Conservation (phyloP, 2,329 filamentous ascomycete species). For the Colletotrichum lentis region DNA sequence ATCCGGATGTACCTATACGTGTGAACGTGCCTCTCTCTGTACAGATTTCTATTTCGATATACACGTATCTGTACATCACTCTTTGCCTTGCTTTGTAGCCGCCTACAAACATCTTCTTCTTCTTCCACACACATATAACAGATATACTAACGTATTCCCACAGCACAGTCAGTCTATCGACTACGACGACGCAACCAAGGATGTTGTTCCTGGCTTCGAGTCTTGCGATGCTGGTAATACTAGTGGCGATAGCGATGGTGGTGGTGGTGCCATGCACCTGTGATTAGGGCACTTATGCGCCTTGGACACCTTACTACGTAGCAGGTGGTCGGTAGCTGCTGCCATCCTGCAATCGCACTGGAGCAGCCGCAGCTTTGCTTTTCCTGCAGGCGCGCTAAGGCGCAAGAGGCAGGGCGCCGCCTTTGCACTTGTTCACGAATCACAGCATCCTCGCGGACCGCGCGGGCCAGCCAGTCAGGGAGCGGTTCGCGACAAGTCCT, state of each 20-base stretch:
- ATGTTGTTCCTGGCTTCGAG: neutral
- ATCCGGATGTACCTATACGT: too few relatives aligned
- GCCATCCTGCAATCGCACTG: neutral
- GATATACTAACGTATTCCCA: too few relatives aligned
- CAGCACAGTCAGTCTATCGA: too few relatives aligned
- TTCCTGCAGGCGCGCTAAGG: slow-evolving; percentile 33
- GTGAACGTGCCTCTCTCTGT: too few relatives aligned
- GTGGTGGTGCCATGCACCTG: neutral
- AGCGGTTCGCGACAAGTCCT: slow-evolving; percentile 18
- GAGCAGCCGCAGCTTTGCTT: slow-evolving; percentile 11
- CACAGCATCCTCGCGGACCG: neutral
- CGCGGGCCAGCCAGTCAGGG: slow-evolving; percentile 16
- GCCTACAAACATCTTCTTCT: neutral
- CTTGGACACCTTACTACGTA: too few relatives aligned
- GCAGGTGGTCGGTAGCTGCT: too few relatives aligned
- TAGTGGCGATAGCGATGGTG: neutral
- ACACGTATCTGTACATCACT: too few relatives aligned
- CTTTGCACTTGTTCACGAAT: too few relatives aligned
- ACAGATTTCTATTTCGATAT: too few relatives aligned
- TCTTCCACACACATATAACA: neutral
- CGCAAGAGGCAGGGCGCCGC: slow-evolving; percentile 25
- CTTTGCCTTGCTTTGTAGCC: neutral
- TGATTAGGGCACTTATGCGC: too few relatives aligned
- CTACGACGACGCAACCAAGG: neutral
- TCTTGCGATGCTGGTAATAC: neutral